Percentiles rank a stretch among this genome's conserved stretches.
These are phyloP conservation scores for Moricandia moricandioides DNA, from an alignment of 345 rosid genomes.

Conservation along the genomic window DNA sequence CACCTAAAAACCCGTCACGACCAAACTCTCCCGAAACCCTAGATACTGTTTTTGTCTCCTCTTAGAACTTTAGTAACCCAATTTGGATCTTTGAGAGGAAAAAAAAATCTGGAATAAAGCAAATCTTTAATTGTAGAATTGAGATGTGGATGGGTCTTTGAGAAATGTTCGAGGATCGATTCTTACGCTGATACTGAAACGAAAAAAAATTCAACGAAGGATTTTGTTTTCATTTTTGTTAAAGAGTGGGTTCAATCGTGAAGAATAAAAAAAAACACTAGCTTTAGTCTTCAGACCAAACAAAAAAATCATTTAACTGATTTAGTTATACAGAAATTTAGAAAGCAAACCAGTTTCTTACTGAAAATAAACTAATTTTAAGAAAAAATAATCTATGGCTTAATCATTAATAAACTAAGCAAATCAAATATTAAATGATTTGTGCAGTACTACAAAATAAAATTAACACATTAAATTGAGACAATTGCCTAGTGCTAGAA, in stretches of 20 bases:
- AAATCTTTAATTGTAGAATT: background rate
- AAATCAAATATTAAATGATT: too few relatives aligned
- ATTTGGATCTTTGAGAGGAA: constrained; percentile 2
- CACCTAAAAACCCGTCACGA: constrained; percentile 45
- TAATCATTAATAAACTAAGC: background rate
- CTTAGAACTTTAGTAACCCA: background rate
- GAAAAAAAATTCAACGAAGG: constrained; percentile 3
- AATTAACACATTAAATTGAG: too few relatives aligned
- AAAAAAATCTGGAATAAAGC: background rate
- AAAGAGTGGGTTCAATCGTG: background rate
- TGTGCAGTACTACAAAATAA: too few relatives aligned
- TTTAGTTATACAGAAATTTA: background rate
- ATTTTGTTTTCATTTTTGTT: background rate
- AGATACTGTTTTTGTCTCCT: background rate
- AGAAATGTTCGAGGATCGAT: constrained; percentile 21
- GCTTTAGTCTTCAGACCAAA: background rate
- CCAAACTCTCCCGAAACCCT: constrained; percentile 26
- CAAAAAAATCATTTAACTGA: background rate
- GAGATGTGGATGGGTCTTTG: constrained; percentile 18
- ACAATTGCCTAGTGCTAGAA: too few relatives aligned
- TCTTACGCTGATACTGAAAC: constrained; percentile 23
- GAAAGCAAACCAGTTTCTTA: background rate
- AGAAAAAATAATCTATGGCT: background rate
- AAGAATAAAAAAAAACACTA: background rate
- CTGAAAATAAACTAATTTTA: background rate